Evolutionary conservation across 2,329 filamentous ascomycete genomes (phyloP).

Genomic region (Fusarium sp.): DNA sequence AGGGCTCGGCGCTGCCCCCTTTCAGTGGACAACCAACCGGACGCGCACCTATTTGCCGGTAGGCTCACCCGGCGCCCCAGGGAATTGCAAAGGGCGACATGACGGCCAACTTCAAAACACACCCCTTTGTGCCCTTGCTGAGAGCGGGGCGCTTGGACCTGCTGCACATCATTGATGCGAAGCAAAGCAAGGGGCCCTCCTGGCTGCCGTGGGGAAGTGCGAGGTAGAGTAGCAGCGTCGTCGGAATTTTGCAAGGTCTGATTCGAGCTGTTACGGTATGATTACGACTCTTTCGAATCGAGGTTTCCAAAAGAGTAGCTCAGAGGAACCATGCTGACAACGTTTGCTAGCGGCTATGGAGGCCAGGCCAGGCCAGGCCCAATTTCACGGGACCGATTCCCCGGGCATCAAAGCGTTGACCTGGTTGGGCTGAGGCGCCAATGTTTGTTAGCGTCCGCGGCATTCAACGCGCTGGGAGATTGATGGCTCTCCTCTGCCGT

Average conservation of each 20-base stretch:
- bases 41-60: conserved; percentile 14
- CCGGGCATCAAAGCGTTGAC: conserved; percentile 25
- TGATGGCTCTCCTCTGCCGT: conserved; percentile 12
- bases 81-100: conserved; percentile 30
- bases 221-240: conserved; percentile 21
- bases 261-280: not conserved
- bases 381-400: conserved; percentile 35
- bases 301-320: conserved; percentile 10
- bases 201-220: conserved; percentile 39
- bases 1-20: conserved; percentile 23
- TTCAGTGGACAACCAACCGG: conserved; percentile 16
- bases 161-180: conserved; percentile 44
- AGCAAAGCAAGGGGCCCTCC: conserved; percentile 33
- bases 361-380: conserved; percentile 1
- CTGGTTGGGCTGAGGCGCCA: conserved; percentile 21
- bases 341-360: not conserved
- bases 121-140: conserved; percentile 22
- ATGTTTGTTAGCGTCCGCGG: conserved; percentile 33
- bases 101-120: conserved; percentile 31
- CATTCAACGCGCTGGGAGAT: conserved; percentile 12
- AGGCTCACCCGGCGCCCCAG: conserved; percentile 12
- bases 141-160: conserved; percentile 41
- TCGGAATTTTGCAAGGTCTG: conserved; percentile 6
- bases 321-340: conserved; percentile 1
- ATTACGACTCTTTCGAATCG: not conserved